Evolutionary conservation across 805 yeast species (phyloP).

Genomic region (Cyberlindnera subsufficiens): DNA sequence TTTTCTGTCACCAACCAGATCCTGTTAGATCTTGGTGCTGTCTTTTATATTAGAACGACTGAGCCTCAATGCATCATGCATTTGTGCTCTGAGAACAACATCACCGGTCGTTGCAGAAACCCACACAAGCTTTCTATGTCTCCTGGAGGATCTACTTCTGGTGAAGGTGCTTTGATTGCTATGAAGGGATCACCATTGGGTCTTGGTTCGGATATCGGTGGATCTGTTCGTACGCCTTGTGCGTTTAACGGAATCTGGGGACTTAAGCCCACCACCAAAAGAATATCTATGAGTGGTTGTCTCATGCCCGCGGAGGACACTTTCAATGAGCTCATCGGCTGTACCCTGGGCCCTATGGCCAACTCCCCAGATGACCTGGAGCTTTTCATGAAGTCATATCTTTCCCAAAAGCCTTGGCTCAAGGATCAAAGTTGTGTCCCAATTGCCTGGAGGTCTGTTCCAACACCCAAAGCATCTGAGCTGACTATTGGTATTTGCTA

Average conservation of each 20-base stretch:
- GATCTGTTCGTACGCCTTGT: slow-evolving; percentile 61
- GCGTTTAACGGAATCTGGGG: slow-evolving; percentile 56
- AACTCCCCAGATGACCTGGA: slow-evolving; percentile 60
- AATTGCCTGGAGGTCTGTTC: slow-evolving; percentile 32
- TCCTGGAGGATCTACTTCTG: slow-evolving; percentile 69
- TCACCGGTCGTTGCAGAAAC: slow-evolving; percentile 54
- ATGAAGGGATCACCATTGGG: slow-evolving; percentile 55
- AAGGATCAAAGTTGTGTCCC: slow-evolving; percentile 29
- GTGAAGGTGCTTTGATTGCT: slow-evolving; percentile 59
- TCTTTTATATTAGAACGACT: slow-evolving; percentile 56
- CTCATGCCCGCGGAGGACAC: slow-evolving; percentile 6
- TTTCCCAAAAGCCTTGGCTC: slow-evolving; percentile 48
- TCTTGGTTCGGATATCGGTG: slow-evolving; percentile 66
- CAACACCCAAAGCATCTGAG: slow-evolving; percentile 29
- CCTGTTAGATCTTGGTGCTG: slow-evolving; percentile 30
- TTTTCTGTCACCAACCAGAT: slow-evolving; percentile 40
- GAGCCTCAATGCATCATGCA: slow-evolving; percentile 69
- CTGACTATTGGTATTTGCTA: slow-evolving; percentile 55
- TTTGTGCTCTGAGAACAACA: slow-evolving; percentile 52
- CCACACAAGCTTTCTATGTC: slow-evolving; percentile 50
- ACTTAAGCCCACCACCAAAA: slow-evolving; percentile 51
- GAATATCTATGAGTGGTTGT: slow-evolving; percentile 32
- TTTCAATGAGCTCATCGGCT: slow-evolving; percentile 47
- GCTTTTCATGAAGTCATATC: slow-evolving; percentile 54
- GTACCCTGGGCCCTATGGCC: slow-evolving; percentile 64